Evolutionary conservation across 2,329 filamentous ascomycete genomes (phyloP), one percentile per base, ranked within the genome.

Genomic region (Samsoniella hepiali): DNA sequence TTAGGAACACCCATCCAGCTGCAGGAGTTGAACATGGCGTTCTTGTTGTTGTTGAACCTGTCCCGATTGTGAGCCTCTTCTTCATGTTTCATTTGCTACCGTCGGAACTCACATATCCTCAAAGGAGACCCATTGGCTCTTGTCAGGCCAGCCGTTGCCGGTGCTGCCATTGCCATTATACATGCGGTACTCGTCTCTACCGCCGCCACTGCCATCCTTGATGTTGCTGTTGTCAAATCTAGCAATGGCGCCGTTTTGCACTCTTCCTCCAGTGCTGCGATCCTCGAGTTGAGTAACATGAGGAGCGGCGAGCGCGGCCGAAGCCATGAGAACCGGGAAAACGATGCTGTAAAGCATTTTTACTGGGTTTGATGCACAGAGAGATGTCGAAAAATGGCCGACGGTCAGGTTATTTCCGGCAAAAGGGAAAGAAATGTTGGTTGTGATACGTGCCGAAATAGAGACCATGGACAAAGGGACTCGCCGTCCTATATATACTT

Each of bases 131-230:
- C 73, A 75, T 40, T 67, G 57, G 56, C 65, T 51, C 34, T 66
- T 64, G 15, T 64, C 59, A 5, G 73, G 73, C 73, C 73, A 75
- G 34, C 72, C 72, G n/a, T 66, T 69, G 4, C 63, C 64, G 38
- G 66, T 62, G 31, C 66, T 69, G 40, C 73, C 73, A 34, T 70
- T 67, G 4, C 72, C 72, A 17, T 63, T 67, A 58, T 73, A 73
- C 65, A 69, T 67, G 27, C 56, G 69, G 65, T 76, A 76, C 3
- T 50, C 36, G 63, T 75, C 73, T 2, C 34, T 29, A 27, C 70
- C 69, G 32, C 49, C 50, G 32, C 68, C 68, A 27, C 49, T 44
- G 27, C 65, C 65, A 15, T 63, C 60, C 42, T 64, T 54, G 53
- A 62, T 65, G 58, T 66, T 64, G 47, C 61, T 53, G 27, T 59